Conservation (phyloP, 2,329 filamentous ascomycete genomes). For the Paecilomyces formosus region DNA sequence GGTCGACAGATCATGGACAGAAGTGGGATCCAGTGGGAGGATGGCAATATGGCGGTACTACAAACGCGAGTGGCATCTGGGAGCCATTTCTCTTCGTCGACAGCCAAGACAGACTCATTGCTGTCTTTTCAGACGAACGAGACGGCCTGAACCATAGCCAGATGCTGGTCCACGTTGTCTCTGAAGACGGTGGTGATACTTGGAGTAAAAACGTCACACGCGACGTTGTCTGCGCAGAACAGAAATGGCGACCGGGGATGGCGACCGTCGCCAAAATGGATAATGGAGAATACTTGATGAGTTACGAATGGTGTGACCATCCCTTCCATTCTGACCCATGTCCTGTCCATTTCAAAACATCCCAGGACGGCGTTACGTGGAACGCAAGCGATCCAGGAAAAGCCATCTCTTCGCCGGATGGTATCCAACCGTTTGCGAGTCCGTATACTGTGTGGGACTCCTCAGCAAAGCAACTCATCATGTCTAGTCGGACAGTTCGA, state of each 20-base stretch:
- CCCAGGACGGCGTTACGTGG: conserved; percentile 1
- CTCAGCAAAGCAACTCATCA: background rate
- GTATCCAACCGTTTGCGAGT: conserved; percentile 1
- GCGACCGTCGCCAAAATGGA: conserved; percentile 3
- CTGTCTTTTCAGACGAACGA: background rate
- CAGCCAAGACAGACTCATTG: background rate
- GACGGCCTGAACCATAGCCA: background rate
- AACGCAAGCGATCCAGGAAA: background rate
- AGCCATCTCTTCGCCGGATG: background rate
- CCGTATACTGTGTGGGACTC: conserved; percentile 2
- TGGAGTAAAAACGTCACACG: background rate
- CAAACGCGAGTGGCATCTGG: background rate
- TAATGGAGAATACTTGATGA: conserved; percentile 3
- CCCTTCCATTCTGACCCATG: background rate
- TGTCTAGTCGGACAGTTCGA: background rate
- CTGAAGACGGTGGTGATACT: background rate
- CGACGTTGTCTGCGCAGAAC: background rate
- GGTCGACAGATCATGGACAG: conserved; percentile 3
- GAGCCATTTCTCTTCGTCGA: conserved; percentile 1
- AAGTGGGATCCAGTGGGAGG: conserved; percentile 3
- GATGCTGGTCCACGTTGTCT: background rate
- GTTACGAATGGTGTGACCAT: conserved; percentile 1
- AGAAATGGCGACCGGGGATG: background rate
- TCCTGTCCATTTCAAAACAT: conserved; percentile 2
- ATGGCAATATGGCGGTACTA: background rate